A percentile compares a stretch with the other conserved stretches of the same genome.
These are phyloP conservation scores for Phytophthora idaei DNA, from an alignment of 352 stramenopile species.

Conservation along the genomic window DNA sequence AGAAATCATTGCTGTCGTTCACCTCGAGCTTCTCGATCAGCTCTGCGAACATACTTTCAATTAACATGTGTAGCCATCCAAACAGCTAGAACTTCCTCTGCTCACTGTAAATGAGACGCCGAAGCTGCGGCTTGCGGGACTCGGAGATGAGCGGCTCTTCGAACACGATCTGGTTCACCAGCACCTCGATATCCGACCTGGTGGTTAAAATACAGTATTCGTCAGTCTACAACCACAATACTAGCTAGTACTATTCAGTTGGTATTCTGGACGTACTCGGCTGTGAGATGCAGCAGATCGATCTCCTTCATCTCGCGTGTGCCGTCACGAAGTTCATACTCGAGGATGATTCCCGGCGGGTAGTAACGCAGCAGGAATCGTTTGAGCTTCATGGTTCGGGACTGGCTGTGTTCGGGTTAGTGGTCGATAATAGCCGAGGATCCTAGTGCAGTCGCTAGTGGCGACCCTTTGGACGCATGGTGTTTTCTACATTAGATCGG, in stretches of 20 bases:
- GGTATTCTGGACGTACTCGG: slow-evolving; percentile 60
- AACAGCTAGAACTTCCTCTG: not conserved
- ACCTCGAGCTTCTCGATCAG: slow-evolving; percentile 95
- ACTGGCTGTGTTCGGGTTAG: not conserved
- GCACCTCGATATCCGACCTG: slow-evolving; percentile 92
- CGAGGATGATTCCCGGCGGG: slow-evolving; percentile 95
- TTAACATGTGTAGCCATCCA: too few relatives aligned
- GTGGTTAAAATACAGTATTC: not conserved
- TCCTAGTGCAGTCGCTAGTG: slow-evolving; percentile 10
- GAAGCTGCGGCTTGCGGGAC: slow-evolving; percentile 93
- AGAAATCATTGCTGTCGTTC: slow-evolving; percentile 95
- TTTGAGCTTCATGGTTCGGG: slow-evolving; percentile 93
- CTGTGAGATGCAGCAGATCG: slow-evolving; percentile 93
- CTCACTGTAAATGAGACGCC: slow-evolving; percentile 92
- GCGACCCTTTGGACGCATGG: slow-evolving; percentile 24
- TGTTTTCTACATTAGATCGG: slow-evolving; percentile 28
- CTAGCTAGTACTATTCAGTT: not conserved
- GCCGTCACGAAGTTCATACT: slow-evolving; percentile 95
- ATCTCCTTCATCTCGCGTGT: slow-evolving; percentile 96
- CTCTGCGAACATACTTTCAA: slow-evolving; percentile 47
- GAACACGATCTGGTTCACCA: slow-evolving; percentile 96
- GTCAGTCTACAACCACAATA: not conserved
- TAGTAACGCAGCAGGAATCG: slow-evolving; percentile 96
- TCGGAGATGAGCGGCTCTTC: slow-evolving; percentile 94
- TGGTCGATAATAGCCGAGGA: slow-evolving; percentile 19